Evolutionary conservation across 2,329 filamentous ascomycete genomes (phyloP), one percentile per base, ranked within the genome.

Genomic region (Colletotrichum agaves): DNA sequence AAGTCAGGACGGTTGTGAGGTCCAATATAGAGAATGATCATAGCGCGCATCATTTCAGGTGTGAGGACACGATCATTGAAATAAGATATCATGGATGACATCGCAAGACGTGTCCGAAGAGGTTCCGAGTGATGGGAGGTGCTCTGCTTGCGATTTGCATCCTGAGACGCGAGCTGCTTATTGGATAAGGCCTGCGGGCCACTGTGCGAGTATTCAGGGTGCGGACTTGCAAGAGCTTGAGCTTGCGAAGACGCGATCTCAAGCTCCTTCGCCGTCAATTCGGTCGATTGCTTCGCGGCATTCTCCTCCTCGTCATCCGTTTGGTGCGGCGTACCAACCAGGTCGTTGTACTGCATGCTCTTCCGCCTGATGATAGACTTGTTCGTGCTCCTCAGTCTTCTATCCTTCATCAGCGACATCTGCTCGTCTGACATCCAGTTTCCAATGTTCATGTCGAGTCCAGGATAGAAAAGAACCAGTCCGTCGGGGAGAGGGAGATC

Each of bases 361-460:
- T 99, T 98, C 65, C 93, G 87, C 39, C 91, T 87, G 11, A 98
- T 83, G 62, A 98, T 91, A 27, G 88, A 87, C 64, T 87, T 86
- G 75, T 98, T 97, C 1, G 90, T 93, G 72, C 90, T 90, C 23
- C 93, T 87, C 76, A 90, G 90, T 65, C 89, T 87, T 11, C 93
- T 89, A 70, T 97, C 94, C 71, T 93, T 90, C 70, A 99, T 97
- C 69, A 99, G 82, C 0, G 93, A 89, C 93, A 98, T 97, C 77
- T 99, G 94, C 78, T 98, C 95, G 73, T 98, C 95, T 0, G 93
- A 94, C 94, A 99, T 98, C 96, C 96, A 99, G 78, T 94, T 98
- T 41, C 93, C 93, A 71, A 98, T 98, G 74, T 97, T 98, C 92
- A 98, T 94, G 74, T 98, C 96, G 67, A 99, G 82, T 0, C 91